These are phyloP conservation scores for Pythium phragmiticola DNA, from an alignment of 352 stramenopile genomes.

Conservation along the genomic window DNA sequence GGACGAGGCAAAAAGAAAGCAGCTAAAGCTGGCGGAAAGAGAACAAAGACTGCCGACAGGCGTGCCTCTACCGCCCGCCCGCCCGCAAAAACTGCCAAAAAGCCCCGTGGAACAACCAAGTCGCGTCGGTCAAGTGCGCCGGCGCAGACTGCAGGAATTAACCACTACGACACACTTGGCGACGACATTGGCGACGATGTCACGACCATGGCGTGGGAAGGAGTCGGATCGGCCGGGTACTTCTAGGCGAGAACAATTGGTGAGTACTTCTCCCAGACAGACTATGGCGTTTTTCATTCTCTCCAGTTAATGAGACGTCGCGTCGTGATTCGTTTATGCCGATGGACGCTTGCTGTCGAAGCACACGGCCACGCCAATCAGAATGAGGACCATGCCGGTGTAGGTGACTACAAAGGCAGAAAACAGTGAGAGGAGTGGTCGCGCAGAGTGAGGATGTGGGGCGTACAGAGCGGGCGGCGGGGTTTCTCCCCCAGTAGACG, in stretches of 20 bases:
- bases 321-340: neutral
- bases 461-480: constrained; percentile 64
- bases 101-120: constrained; percentile 1
- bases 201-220: constrained; percentile 73
- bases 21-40: constrained; percentile 15
- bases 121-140: constrained; percentile 38
- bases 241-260: constrained; percentile 28
- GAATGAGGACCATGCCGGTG: constrained; percentile 28
- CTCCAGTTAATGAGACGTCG: neutral
- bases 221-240: constrained; percentile 63
- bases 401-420: constrained; percentile 24
- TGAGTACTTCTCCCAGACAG: no score
- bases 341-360: constrained; percentile 25
- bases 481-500: constrained; percentile 71
- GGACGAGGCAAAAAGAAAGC: constrained; percentile 9
- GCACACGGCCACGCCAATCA: constrained; percentile 26
- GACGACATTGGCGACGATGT: constrained; percentile 53
- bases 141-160: constrained; percentile 32
- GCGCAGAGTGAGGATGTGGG: neutral
- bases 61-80: constrained; percentile 19
- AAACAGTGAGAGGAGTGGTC: neutral
- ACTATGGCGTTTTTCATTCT: no score
- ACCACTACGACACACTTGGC: constrained; percentile 53
- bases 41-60: constrained; percentile 11
- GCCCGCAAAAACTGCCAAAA: constrained; percentile 7